A percentile compares a stretch with the other conserved stretches of the same genome.
phyloP scores from a whole-genome alignment of 192 early-diverging fungal species.

The Dissophora ornata region DNA sequence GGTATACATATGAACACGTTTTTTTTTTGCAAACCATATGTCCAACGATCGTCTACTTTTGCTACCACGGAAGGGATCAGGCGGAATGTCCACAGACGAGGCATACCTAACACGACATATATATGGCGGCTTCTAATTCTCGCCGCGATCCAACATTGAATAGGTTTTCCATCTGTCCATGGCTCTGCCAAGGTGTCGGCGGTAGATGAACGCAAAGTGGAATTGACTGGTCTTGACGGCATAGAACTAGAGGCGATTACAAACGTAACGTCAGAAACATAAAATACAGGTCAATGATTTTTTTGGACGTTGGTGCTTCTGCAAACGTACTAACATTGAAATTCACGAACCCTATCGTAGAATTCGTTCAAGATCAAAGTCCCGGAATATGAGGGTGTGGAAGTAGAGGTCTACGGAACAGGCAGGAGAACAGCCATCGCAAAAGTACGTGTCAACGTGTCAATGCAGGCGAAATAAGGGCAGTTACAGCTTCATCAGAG shows the following conservation, averaged over 20 bases:
- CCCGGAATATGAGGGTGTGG: conserved; percentile 28
- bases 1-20: conserved; percentile 24
- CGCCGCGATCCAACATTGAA: too few species aligned
- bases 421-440: conserved; percentile 26
- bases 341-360: conserved; percentile 39
- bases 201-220: conserved; percentile 23
- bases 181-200: conserved; percentile 49
- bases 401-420: conserved; percentile 55
- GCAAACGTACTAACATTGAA: too few species aligned
- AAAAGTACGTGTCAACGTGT: conserved; percentile 14
- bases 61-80: too few species aligned
- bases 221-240: conserved; percentile 57
- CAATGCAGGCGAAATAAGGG: too few species aligned
- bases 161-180: conserved; percentile 61
- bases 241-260: conserved; percentile 50
- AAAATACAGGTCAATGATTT: too few species aligned
- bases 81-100: too few species aligned
- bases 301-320: too few species aligned
- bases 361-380: conserved; percentile 57
- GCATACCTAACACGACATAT: too few species aligned
- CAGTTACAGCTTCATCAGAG: too few species aligned
- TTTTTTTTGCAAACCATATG: not conserved
- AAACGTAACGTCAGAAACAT: conserved; percentile 51
- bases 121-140: too few species aligned
- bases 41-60: too few species aligned